A percentile compares a stretch with the other conserved stretches of the same genome.
These are phyloP conservation scores for Odonthalia washingtoniensis DNA, from an alignment of 31 red algal species.

Conservation along the genomic window DNA sequence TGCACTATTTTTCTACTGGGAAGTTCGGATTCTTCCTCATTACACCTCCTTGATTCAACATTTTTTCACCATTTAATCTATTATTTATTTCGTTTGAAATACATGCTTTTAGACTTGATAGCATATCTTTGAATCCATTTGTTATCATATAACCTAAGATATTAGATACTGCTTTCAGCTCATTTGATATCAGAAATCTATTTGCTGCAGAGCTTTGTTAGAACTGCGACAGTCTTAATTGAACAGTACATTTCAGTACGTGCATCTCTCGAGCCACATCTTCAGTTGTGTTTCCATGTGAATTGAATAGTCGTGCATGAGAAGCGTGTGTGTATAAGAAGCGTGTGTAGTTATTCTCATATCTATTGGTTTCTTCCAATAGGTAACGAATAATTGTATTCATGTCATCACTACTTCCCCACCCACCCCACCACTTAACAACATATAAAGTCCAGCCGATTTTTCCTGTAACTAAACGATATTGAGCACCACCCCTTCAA, in stretches of 20 bases:
- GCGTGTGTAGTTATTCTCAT: conserved; percentile 7
- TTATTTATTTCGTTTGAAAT: neutral
- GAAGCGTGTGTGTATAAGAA: neutral
- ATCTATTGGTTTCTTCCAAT: neutral
- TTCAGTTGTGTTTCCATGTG: neutral
- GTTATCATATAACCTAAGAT: neutral
- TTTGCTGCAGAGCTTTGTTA: neutral
- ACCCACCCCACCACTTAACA: conserved; percentile 16
- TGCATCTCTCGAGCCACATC: neutral
- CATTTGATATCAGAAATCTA: neutral
- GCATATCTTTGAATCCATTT: neutral
- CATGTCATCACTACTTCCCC: neutral
- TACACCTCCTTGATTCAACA: neutral
- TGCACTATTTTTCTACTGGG: neutral
- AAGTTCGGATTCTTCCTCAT: neutral
- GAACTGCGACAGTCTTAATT: neutral
- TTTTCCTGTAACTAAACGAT: conserved; percentile 23
- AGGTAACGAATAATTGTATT: neutral
- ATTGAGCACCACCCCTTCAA: neutral
- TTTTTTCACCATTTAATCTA: neutral
- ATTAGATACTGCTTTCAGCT: neutral
- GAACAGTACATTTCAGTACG: too few relatives aligned
- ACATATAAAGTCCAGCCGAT: conserved; percentile 5
- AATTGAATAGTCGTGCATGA: neutral
- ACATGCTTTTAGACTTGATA: neutral